phyloP scores from a whole-genome alignment of 352 stramenopile species.

The Phytophthora syringae region DNA sequence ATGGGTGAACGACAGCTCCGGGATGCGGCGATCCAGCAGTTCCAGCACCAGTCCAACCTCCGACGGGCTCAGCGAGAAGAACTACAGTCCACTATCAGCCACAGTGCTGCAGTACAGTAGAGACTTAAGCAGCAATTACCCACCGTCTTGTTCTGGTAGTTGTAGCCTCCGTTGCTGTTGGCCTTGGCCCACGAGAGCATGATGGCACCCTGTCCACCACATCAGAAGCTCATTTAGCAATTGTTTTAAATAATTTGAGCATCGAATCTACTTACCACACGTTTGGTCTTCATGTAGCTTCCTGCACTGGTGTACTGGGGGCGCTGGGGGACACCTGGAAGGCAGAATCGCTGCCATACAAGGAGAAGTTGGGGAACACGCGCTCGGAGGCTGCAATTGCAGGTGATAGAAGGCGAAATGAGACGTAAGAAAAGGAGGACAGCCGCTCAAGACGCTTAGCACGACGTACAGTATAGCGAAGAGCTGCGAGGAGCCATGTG shows the following conservation, averaged over 20 bases:
- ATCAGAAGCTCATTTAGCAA: constrained; percentile 17
- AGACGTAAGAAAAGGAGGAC: constrained; percentile 6
- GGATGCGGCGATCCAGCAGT: constrained; percentile 69
- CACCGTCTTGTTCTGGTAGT: constrained; percentile 87
- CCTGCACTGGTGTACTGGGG: constrained; percentile 67
- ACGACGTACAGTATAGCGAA: constrained; percentile 41
- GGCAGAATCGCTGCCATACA: constrained; percentile 74
- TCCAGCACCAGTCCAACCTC: constrained; percentile 83
- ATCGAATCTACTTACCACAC: constrained; percentile 42
- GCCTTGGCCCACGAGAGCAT: constrained; percentile 86
- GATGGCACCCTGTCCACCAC: constrained; percentile 62
- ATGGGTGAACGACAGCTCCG: constrained; percentile 73
- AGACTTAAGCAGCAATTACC: not conserved
- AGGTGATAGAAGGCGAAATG: constrained; percentile 10
- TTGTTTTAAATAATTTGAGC: not conserved
- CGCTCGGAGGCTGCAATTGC: constrained; percentile 51
- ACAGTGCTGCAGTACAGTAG: not conserved
- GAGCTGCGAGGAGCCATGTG: constrained; percentile 22
- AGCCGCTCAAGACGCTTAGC: not conserved
- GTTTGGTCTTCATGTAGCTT: constrained; percentile 87
- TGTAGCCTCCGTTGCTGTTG: constrained; percentile 72
- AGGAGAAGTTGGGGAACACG: constrained; percentile 79
- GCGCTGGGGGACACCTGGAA: constrained; percentile 78
- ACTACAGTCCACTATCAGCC: constrained; percentile 45
- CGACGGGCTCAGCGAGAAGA: constrained; percentile 80